These are phyloP conservation scores for Pseudomonodictys pantanalensis DNA, from an alignment of 495 filamentous ascomycete genomes.

Conservation along the genomic window DNA sequence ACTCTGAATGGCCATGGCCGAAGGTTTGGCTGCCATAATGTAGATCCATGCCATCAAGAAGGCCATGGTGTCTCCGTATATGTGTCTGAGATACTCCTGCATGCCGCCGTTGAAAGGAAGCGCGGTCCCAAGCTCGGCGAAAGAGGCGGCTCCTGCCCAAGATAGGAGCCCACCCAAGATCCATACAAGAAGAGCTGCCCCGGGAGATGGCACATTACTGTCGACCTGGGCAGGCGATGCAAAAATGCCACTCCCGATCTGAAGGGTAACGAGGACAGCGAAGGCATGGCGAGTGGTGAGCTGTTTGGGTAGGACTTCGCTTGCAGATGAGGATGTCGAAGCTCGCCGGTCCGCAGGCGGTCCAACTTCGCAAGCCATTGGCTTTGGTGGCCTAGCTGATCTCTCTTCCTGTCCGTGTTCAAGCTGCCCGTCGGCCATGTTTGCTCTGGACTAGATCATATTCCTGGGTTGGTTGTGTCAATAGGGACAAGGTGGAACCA, in stretches of 20 bases:
- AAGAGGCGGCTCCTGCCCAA: constrained; percentile 48
- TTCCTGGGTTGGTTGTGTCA: no score
- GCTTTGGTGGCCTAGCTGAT: no score
- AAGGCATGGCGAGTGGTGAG: constrained; percentile 29
- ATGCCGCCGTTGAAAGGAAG: constrained; percentile 47
- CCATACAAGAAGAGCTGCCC: constrained; percentile 41
- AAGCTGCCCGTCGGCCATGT: no score
- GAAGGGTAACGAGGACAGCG: constrained; percentile 42
- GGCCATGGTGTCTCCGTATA: constrained; percentile 40
- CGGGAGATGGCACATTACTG: constrained; percentile 39
- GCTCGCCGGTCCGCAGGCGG: constrained; percentile 4
- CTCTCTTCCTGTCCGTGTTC: no score
- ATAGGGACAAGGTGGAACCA: no score
- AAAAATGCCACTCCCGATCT: constrained; percentile 49
- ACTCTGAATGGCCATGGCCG: constrained; percentile 36
- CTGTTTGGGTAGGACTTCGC: constrained; percentile 2
- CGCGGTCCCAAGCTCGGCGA: constrained; percentile 45
- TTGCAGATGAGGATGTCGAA: neutral
- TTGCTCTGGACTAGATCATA: no score
- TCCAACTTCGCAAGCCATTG: constrained; percentile 2
- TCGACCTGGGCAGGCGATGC: constrained; percentile 42
- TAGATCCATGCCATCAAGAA: constrained; percentile 44
- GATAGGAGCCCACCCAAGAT: constrained; percentile 44
- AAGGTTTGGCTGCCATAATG: constrained; percentile 35
- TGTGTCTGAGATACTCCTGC: constrained; percentile 44